These are phyloP conservation scores for Jamesozyma gamospora DNA, from an alignment of 805 yeast species.

Conservation along the genomic window DNA sequence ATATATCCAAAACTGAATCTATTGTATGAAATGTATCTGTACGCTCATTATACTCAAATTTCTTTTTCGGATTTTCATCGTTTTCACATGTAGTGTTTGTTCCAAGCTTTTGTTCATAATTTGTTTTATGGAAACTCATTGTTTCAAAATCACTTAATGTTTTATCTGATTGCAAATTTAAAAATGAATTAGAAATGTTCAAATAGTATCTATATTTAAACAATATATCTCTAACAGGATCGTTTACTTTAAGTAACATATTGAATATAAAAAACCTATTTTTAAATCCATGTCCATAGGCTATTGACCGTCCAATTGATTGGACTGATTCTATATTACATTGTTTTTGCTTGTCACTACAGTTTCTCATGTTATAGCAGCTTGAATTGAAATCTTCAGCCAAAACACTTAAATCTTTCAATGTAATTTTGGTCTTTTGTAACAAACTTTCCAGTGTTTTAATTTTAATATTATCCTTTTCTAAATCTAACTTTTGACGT, in stretches of 20 bases:
- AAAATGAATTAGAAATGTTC: slow-evolving; percentile 35
- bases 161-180: slow-evolving; percentile 37
- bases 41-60: background rate
- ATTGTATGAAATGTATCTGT: background rate
- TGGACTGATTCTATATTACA: slow-evolving; percentile 17
- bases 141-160: slow-evolving; percentile 44
- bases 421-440: slow-evolving; percentile 8
- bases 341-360: slow-evolving; percentile 1
- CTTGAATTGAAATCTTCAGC: slow-evolving; percentile 15
- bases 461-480: slow-evolving; percentile 15
- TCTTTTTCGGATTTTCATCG: background rate
- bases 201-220: slow-evolving; percentile 48
- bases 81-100: background rate
- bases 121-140: slow-evolving; percentile 30
- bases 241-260: slow-evolving; percentile 72
- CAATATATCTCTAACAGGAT: slow-evolving; percentile 51
- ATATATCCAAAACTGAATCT: slow-evolving; percentile 20
- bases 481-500: slow-evolving; percentile 24
- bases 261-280: slow-evolving; percentile 69
- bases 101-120: slow-evolving; percentile 5
- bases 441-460: slow-evolving; percentile 9
- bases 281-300: slow-evolving; percentile 10
- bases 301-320: slow-evolving; percentile 4
- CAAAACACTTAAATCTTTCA: slow-evolving; percentile 12
- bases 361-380: slow-evolving; percentile 3